Conservation (phyloP, 805 yeast genomes). For the Spathaspora passalidarum region DNA sequence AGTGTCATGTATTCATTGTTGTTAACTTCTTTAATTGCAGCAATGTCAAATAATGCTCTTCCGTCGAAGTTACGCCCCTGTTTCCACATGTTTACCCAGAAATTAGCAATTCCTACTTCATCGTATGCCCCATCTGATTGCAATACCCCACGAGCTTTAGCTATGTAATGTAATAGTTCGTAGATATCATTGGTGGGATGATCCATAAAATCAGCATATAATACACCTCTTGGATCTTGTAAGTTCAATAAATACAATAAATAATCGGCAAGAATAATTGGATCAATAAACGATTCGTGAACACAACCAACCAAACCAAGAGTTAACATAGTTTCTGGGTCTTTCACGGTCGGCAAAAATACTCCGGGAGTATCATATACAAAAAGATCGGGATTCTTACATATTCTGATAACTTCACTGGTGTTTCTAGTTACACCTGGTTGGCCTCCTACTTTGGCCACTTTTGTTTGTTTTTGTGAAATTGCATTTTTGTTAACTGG, state of each 20-base stretch:
- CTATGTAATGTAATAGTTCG: conserved; percentile 50
- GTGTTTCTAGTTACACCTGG: conserved; percentile 89
- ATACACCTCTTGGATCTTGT: conserved; percentile 46
- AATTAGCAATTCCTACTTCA: conserved; percentile 59
- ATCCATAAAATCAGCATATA: conserved; percentile 45
- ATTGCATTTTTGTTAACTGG: conserved; percentile 21
- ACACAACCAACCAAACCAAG: conserved; percentile 76
- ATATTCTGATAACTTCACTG: conserved; percentile 68
- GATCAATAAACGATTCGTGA: conserved; percentile 67
- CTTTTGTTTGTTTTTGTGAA: conserved; percentile 49
- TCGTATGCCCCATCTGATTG: conserved; percentile 40
- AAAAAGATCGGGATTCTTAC: conserved; percentile 58
- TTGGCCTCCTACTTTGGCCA: conserved; percentile 78
- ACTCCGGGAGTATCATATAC: conserved; percentile 94
- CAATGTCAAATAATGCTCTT: conserved; percentile 34
- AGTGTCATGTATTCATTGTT: conserved; percentile 21
- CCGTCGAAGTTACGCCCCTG: conserved; percentile 45
- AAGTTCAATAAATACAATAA: conserved; percentile 70
- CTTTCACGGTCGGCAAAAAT: conserved; percentile 68
- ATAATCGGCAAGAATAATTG: conserved; percentile 83
- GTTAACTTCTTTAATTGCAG: conserved; percentile 28
- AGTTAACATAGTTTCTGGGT: conserved; percentile 67
- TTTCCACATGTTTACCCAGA: conserved; percentile 61
- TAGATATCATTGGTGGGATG: conserved; percentile 73
- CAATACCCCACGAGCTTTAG: conserved; percentile 35